phyloP scores from a whole-genome alignment of 2,329 filamentous ascomycete genomes.

The Fusarium hostae region DNA sequence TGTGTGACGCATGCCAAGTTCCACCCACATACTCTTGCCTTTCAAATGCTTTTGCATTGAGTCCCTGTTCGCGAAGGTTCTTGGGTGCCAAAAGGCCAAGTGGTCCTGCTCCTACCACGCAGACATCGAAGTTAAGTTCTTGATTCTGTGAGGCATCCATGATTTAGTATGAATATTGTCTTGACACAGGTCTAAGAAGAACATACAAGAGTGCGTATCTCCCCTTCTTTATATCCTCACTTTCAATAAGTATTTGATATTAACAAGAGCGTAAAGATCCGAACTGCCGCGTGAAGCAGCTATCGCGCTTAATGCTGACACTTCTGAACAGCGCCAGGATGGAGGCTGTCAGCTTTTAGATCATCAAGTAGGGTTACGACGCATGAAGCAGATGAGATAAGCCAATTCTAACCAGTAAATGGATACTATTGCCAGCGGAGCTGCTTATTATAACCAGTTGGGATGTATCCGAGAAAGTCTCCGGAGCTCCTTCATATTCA shows the following conservation, averaged over 20 bases:
- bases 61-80: constrained; percentile 56
- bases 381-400: neutral
- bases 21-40: constrained; percentile 54
- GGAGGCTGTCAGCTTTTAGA: constrained; percentile 23
- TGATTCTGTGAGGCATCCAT: constrained; percentile 31
- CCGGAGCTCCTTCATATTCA: constrained; percentile 7
- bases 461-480: constrained; percentile 26
- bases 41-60: constrained; percentile 55
- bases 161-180: neutral
- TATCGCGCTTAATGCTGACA: constrained; percentile 11
- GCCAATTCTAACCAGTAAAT: neutral
- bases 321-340: neutral
- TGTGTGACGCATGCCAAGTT: constrained; percentile 54
- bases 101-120: constrained; percentile 47
- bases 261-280: neutral
- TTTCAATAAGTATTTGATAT: neutral
- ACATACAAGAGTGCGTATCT: neutral
- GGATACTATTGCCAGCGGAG: neutral
- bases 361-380: neutral
- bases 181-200: neutral
- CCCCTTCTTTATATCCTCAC: constrained; percentile 7
- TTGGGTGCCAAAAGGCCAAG: constrained; percentile 55
- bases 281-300: neutral
- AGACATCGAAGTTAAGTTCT: constrained; percentile 40
- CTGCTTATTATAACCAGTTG: neutral